Evolutionary conservation across 2,329 filamentous ascomycete genomes (phyloP).

Genomic region (Byssochlamys sp.): DNA sequence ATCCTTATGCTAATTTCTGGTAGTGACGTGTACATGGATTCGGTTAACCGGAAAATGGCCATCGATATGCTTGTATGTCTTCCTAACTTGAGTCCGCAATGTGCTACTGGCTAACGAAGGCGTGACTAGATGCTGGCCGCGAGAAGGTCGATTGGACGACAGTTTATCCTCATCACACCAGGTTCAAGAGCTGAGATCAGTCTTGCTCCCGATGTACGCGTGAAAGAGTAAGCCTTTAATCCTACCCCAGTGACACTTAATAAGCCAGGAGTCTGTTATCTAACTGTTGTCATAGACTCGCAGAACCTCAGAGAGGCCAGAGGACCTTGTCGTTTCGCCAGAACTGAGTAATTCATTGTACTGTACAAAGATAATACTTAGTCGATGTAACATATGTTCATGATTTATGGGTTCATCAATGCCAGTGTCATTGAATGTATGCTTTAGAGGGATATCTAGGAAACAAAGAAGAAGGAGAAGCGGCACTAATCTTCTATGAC

Average conservation of each 20-base stretch:
- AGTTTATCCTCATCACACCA: slow-evolving; percentile 94
- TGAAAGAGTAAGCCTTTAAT: slow-evolving; percentile 30
- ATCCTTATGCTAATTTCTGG: slow-evolving; percentile 9
- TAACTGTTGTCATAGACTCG: slow-evolving; percentile 20
- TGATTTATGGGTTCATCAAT: not conserved
- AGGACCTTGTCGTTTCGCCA: slow-evolving; percentile 27
- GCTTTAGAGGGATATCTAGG: not conserved
- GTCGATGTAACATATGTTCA: not conserved
- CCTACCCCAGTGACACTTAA: not conserved
- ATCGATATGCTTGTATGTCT: slow-evolving; percentile 78
- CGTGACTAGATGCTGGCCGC: slow-evolving; percentile 63
- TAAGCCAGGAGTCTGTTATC: not conserved
- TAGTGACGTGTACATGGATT: slow-evolving; percentile 95
- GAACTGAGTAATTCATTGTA: not conserved
- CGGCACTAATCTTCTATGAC: not conserved
- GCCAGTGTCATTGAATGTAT: not conserved
- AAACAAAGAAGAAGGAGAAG: not conserved
- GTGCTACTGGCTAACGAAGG: slow-evolving; percentile 9
- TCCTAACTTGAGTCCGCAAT: not conserved
- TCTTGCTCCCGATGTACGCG: slow-evolving; percentile 34
- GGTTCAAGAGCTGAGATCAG: slow-evolving; percentile 59
- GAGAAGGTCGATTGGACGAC: slow-evolving; percentile 73
- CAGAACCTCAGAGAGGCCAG: slow-evolving; percentile 38
- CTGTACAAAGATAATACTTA: not conserved
- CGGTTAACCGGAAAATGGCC: slow-evolving; percentile 83